Base-by-base conservation (phyloP, 1,284 basidiomycete genomes). In the Moesziomyces sp. region DNA sequence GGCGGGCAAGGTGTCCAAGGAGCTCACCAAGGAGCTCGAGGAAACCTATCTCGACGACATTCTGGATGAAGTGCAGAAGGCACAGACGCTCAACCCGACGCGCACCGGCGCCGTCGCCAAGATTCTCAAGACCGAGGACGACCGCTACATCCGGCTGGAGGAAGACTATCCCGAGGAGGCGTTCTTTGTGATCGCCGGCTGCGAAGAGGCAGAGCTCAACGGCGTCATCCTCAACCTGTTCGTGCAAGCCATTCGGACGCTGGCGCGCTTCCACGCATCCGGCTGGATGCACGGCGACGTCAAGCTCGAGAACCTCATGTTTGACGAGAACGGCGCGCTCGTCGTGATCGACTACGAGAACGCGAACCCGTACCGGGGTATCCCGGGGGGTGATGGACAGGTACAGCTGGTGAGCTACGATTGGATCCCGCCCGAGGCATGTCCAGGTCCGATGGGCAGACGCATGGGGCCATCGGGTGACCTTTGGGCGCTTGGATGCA, bases 221-320 rank as follows among this genome's bases (percentile, higher is more conserved):
- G 74, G 79, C 0, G 78, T 82, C 11, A 73, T 81, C 5, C 56
- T 67, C 42, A 76, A 76, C 49, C 67, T 83, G 38, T 83, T 81
- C 54, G 55, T 65, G 0, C 70, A 80, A 40, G 75, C 81, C 1
- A 69, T 83, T n/a, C 54, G 68, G 0, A 69, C 68, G 1, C 58
- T 83, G 6, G 54, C 75, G 10, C 58, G 74, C 40, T 78, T 83
- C 59, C 81, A 83, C 43, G 68, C 69, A 11, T 68, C 74, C 9
- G 80, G 80, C 30, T 83, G 81, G 81, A 73, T 82, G 74, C 81
- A 83, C 48, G 81, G 81, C 35, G 81, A 83, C 49, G 75, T 83
- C 62, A 83, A 83, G 60, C 60, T 83, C 38, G 81, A 83, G 33
- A 83, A 83, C 49, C 60, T 83, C 23, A 83, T 83, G 81, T 82